A percentile compares a stretch with the other conserved stretches of the same genome.
These are phyloP conservation scores for Pythium aphanidermatum DNA, from an alignment of 352 stramenopile species.

Conservation along the genomic window DNA sequence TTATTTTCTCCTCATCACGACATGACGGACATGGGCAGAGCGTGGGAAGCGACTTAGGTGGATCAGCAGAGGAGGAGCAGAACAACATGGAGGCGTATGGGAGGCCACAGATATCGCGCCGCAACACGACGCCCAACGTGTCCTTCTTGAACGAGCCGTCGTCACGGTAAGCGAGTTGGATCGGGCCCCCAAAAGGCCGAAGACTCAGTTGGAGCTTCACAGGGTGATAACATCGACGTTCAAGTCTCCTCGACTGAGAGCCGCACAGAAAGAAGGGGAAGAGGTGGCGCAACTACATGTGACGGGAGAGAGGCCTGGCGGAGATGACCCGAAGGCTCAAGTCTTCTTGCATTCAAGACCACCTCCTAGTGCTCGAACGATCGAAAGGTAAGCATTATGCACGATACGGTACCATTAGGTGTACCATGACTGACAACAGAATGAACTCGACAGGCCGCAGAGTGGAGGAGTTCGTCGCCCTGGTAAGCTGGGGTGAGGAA, in stretches of 20 bases:
- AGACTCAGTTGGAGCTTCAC: no score
- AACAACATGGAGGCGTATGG: slow-evolving; percentile 15
- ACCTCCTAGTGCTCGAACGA: not conserved
- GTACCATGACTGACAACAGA: no score
- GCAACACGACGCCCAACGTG: slow-evolving; percentile 15
- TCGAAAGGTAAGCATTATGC: slow-evolving; percentile 6
- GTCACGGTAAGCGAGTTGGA: slow-evolving; percentile 1
- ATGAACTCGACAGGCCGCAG: no score
- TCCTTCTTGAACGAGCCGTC: slow-evolving; percentile 17
- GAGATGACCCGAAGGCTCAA: not conserved
- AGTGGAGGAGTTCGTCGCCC: slow-evolving; percentile 40
- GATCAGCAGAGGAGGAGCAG: not conserved
- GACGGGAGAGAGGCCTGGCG: not conserved
- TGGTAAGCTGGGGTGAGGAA: slow-evolving; percentile 5
- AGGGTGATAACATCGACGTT: no score
- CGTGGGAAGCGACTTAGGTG: no score
- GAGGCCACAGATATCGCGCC: slow-evolving; percentile 9
- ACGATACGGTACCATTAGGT: no score
- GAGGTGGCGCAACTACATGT: not conserved
- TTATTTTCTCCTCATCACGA: no score
- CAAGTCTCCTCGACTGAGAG: no score
- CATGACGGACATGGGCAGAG: no score
- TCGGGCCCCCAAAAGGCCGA: no score
- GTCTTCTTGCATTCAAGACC: slow-evolving; percentile 4
- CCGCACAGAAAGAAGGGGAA: no score